Base-by-base conservation (phyloP, 2,329 filamentous ascomycete species). In the Neonectria coccinea region DNA sequence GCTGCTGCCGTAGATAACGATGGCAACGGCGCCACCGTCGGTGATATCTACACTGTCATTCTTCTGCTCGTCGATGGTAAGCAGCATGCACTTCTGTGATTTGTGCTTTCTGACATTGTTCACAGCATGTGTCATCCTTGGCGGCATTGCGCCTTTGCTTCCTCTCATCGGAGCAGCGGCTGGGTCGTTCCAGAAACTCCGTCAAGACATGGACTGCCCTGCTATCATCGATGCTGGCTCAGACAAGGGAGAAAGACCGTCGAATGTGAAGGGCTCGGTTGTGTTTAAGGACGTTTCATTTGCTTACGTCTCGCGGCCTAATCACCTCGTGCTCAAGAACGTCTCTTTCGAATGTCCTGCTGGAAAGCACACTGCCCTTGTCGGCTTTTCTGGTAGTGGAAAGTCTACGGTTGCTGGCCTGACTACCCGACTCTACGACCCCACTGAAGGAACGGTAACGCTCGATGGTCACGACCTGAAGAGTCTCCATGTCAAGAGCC, bases 121-220 rank as follows among this genome's bases (percentile, higher is more conserved):
- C 58, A 48, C 66, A 82, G 81, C 87, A 27, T 88, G 87, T 9
- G 86, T 91, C 53, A 83, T 91, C 36, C 81, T 91, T 25, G 87
- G 88, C 31, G 84, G 85, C 56, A 86, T 90, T 54, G 88, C 88
- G 0, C 89, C 89, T 0, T 84, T 90, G 53, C 77, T 91, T 14
- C 87, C 88, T 14, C 84, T 89, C 11, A 85, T 91, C 33, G 85
- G 85, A 2, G 81, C 84, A 33, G 88, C 88, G 0, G 82, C 86
- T 2, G 82, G 86, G 2, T 78, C 89, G 1, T 92, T 86, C 68
- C 77, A 84, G 60, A 87, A 88, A 54, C 77, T 92, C 6, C 81
- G 81, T 14, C 79, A 83, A 36, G 88, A 89, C 48, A 89, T 91
- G 53, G 82, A 88, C 14, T 81, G 81, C 5, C 78, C 79, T 12